Base-by-base conservation (phyloP, 169 alveolate genomes). In the Plasmodium gallinaceum region DNA sequence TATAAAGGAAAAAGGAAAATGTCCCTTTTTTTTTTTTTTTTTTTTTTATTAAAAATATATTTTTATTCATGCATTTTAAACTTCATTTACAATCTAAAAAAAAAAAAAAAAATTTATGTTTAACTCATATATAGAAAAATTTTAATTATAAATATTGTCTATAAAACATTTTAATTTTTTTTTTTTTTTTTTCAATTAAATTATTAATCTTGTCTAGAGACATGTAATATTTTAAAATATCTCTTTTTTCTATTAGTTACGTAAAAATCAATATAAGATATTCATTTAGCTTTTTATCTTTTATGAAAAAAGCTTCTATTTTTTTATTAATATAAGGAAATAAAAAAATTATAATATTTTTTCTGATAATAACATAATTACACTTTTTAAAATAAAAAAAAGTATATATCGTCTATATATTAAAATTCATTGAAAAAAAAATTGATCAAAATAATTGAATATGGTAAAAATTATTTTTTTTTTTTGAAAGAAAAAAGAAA, bases 191-290 rank as follows among this genome's bases (percentile, higher is more conserved):
- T 54, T 54, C 8, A 54, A 18, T 54, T 10, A 18, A 18, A 18
- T 22, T 54, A 54, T 12, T 9, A 54, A 3, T 18, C 64, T 18
- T 48, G 83, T 51, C 83, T 71, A 71, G 65, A 71, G 83, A 71
- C 83, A 71, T 24, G 24, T 18, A 48, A 20, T 46, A 46, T 5
- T 48, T 48, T 32, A 32, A 32, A 4, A 32, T 32, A 32, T 32
- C 1, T 32, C 4, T 32, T 32, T 1, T 32, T 32, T 32, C 39
- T 32, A 2, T 32, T 32, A 2, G 4, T 32, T 32, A 4, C 4
- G 39, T 32, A 32, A 32, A 32, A 32, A 32, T 1, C 4, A 32
- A 32, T 32, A 32, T 32, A 32, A 32, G 4, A 32, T 32, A 4
- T 32, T 1, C 39, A 32, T 4, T 32, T 32, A 32, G 39, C 4